Base-by-base conservation (phyloP, 225 moss, liverwort and hornwort genomes). In the Polytrichum formosum region DNA sequence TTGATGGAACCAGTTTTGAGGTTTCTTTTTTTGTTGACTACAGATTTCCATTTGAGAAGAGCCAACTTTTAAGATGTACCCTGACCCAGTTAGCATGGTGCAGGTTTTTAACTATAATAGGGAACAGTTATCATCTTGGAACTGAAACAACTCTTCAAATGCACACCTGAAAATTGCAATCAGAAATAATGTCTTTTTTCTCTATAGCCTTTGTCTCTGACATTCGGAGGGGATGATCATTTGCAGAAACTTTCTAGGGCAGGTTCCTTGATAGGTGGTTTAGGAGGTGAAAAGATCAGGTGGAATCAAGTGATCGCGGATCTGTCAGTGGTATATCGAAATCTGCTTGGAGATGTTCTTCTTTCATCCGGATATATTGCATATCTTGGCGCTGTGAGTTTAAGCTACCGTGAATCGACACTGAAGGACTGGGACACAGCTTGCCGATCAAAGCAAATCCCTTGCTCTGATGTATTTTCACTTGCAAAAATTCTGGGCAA, bases 171-270 rank as follows among this genome's bases (percentile, higher is more conserved):
- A 46, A 16, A 46, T 13, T 10, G 46, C 46, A 46, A 13, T 46
- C 46, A 46, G 46, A 16, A 16, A 3, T 13, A 46, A 35, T 35
- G 2, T 35, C 46, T 46, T 46, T 13, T 46, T 46, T 46, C 16
- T 46, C 46, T 13, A 13, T 16, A 13, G 13, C 4, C 13, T 46
- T 46, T 46, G 46, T 2, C 10, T 13, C 16, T 46, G 46, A 46
- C 46, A 46, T 46, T 46, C 16, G 16, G 13, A 46, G 13, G 46
- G 37, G 13, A 4, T 46, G 46, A 46, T 16, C 46, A 46, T 46
- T 46, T 74, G 83, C 69, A 94, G 94, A 94, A 94, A 89, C 90
- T 94, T 13, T 73, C 85, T 0, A 80, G 90, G 67, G 94, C 90
- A 29, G 75, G 77, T 20, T 87, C 90, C 18, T 84, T 92, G 3